Base-by-base conservation (phyloP, 2,329 filamentous ascomycete species). In the Colletotrichum liaoningense region DNA sequence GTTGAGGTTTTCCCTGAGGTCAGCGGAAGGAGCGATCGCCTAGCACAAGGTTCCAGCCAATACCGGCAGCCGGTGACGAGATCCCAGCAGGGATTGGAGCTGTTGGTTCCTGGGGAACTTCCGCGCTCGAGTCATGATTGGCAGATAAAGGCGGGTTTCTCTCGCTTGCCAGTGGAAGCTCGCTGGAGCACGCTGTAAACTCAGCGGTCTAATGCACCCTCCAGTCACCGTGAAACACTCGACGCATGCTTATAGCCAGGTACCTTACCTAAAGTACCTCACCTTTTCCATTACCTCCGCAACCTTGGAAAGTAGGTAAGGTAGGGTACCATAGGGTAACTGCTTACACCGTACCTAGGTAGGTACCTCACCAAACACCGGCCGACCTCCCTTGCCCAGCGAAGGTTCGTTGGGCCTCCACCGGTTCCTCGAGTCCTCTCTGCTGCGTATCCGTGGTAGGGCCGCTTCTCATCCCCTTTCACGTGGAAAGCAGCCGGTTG, bases 11-110 rank as follows among this genome's bases (percentile, higher is more conserved):
- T 73, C 54, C 69, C 35, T 49, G 46, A 73, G 46, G 67, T 65
- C 60, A 56, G 60, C 60, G 60, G 67, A 30, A 73, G 62, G 60
- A 71, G 42, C 14, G 62, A 71, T 73, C 67, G 70, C 55, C 35
- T 49, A 28, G 67, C 16, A 38, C 56, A 65, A 70, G 70, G 60
- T 65, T 62, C 42, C 56, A 70, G 60, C 71, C 72, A 74, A 71
- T 74, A 71, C 71, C 66, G 58, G 71, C 64, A 74, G 54, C 70
- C 54, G 58, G 63, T 72, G 67, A 75, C 68, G 64, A 72, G 64
- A 74, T 75, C 38, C 46, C 22, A 42, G 63, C 74, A 75, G 73
- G 74, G 74, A 73, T 75, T 62, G 12, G 54, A 73, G 69, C 69
- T 75, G 69, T 65, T 73, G 46, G 72, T 73, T 42, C 70, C 71